Base-by-base conservation (phyloP, 2,329 filamentous ascomycete genomes). In the Dactylellina haptotyla region DNA sequence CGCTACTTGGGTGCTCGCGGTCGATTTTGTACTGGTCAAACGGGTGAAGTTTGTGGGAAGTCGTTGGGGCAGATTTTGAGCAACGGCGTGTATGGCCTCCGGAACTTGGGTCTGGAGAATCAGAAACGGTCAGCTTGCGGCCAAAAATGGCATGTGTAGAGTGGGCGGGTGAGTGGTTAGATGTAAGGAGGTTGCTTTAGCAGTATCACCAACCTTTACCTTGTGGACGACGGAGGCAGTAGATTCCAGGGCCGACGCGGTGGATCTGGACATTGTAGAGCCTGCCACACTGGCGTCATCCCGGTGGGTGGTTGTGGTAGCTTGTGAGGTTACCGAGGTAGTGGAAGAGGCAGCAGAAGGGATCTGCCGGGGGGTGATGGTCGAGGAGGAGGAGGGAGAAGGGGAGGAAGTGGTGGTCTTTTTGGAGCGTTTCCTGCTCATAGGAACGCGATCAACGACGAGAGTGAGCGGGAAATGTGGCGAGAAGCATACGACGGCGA, bases 181-280 rank as follows among this genome's bases (percentile, higher is more conserved):
- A 28, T 71, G n/a, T n/a, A n/a, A n/a, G n/a, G n/a, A n/a, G n/a
- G n/a, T n/a, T n/a, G n/a, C n/a, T n/a, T n/a, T n/a, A n/a, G n/a
- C n/a, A n/a, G n/a, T n/a, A n/a, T n/a, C n/a, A n/a, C n/a, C n/a
- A n/a, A 73, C 69, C 41, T 73, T 73, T 61, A 73, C 69, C 46
- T 65, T 73, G 69, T 73, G 69, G 45, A 73, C 69, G 37, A 73
- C 69, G 30, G 61, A 66, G 14, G 69, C 69, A n/a, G 69, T 73
- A 18, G 61, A 61, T 65, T 73, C 69, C 54, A 73, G 30, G 18
- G 69, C 69, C 61, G 69, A 73, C 41, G 69, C 46, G 20, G 54
- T 46, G 34, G 69, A 61, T 57, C 37, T 64, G 28, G 63, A 62
- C 53, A 73, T 73, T 66, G 69, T 46, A 16, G 69, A 73, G 16